Evolutionary conservation across 148 eudicot genomes (phyloP).

Genomic region (Camellia sinensis): DNA sequence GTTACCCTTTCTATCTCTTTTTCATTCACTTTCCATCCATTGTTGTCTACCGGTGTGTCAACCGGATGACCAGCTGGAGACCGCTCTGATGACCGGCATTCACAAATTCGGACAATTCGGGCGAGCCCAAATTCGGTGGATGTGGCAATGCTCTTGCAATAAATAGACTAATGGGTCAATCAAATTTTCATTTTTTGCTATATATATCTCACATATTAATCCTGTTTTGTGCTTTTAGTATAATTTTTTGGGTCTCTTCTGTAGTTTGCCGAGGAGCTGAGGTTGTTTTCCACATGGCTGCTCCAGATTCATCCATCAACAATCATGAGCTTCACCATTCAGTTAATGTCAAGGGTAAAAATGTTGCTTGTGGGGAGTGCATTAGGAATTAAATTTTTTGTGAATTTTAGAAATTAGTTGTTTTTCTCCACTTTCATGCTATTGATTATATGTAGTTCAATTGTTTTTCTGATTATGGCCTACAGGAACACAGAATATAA

Average conservation of each 20-base stretch:
- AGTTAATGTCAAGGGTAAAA: constrained; percentile 80
- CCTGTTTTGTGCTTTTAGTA: not conserved
- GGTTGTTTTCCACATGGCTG: constrained; percentile 98
- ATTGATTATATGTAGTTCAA: not conserved
- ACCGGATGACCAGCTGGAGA: too few relatives aligned
- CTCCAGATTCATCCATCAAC: constrained; percentile 96
- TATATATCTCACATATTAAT: not conserved
- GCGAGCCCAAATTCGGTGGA: too few relatives aligned
- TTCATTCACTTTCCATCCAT: not conserved
- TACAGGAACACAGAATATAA: constrained; percentile 80
- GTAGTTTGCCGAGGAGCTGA: constrained; percentile 88
- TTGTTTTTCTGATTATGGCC: constrained; percentile 4
- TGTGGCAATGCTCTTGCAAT: too few relatives aligned
- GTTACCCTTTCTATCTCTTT: constrained; percentile 21
- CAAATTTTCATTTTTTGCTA: not conserved
- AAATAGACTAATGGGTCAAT: not conserved
- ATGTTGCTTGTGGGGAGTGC: not conserved
- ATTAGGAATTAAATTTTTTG: not conserved
- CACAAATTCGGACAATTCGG: too few relatives aligned
- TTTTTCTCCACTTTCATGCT: not conserved
- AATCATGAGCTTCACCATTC: constrained; percentile 73
- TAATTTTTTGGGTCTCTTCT: not conserved
- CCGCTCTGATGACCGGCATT: too few relatives aligned
- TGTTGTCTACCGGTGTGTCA: not conserved
- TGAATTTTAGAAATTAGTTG: not conserved